These are phyloP conservation scores for Pugionium dolabratum DNA, from an alignment of 345 rosid species.

Conservation along the genomic window DNA sequence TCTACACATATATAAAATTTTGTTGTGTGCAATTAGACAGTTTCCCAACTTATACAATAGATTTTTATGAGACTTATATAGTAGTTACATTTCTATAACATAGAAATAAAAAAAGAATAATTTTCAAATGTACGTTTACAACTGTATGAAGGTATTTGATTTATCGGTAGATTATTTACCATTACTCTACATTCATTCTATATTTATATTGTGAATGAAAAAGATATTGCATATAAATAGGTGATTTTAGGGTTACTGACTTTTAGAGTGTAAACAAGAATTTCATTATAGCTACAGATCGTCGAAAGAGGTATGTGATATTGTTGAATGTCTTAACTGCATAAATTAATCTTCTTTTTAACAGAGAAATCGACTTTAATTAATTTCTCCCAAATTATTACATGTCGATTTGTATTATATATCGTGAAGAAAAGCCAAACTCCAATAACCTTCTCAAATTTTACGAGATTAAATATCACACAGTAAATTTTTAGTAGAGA, in stretches of 20 bases:
- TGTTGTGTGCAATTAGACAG: too few species aligned
- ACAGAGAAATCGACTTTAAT: too few species aligned
- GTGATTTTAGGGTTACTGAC: background rate
- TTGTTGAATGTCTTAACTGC: background rate
- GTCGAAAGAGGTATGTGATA: conserved; percentile 25
- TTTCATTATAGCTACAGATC: conserved; percentile 10
- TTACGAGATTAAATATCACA: too few species aligned
- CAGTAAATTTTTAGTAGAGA: too few species aligned
- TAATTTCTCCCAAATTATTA: too few species aligned
- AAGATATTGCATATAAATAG: background rate
- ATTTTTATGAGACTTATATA: background rate
- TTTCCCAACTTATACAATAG: too few species aligned
- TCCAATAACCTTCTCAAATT: too few species aligned
- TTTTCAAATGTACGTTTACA: conserved; percentile 1
- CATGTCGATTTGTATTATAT: too few species aligned
- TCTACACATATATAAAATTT: too few species aligned
- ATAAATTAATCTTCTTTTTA: too few species aligned
- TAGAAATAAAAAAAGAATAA: background rate
- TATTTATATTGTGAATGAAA: background rate
- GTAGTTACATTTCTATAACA: background rate
- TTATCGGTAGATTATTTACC: background rate
- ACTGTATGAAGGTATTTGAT: background rate
- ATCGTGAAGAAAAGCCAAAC: too few species aligned
- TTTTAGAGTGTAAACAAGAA: conserved; percentile 17
- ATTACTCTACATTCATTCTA: background rate